Evolutionary conservation across 768 basidiomycete genomes (phyloP), one percentile per base, ranked within the genome.

Genomic region (Melanogaster broomeanus): DNA sequence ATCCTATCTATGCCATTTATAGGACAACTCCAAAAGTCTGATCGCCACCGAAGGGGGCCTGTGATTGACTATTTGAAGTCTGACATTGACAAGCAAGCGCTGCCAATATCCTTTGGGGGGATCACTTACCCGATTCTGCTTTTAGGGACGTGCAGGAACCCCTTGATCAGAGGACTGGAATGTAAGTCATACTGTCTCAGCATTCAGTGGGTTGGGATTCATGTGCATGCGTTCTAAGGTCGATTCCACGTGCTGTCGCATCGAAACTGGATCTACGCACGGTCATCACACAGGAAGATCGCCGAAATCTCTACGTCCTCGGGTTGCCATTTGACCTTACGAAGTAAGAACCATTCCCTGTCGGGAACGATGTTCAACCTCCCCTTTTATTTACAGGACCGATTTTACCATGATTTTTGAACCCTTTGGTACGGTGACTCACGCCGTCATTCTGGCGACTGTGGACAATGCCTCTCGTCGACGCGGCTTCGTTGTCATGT

Each of bases 401-500:
- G 89, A 89, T 53, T 85, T 89, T 58, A 64, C 76, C 22, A 73
- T 75, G 34, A 58, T 86, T 5, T 92, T 88, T 60, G 77, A 81
- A 45, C 78, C 73, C 13, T 84, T 79, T 57, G 90, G 90, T 28
- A 78, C 72, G 9, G 87, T 92, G 15, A 72, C 78, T 1, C 90
- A 92, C 63, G 85, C 83, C 19, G 90, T 92, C 21, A 89, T 92
- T 45, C 76, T 92, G 18, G 90, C 89, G 2, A 92, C 90, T 6
- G 82, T 90, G 34, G 90, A 92, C 61, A 89, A 87, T 58, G 84
- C 88, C 37, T 91, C 90, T 33, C 82, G 90, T 45, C 81, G 90
- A 43, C 86, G 90, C 34, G 90, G 90, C 2, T 92, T 92, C 63
- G 74, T 92, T 27, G 90, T 92, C 21, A 91, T 92, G 88, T 82